These are phyloP conservation scores for Aspergillus homomorphus DNA, from an alignment of 495 filamentous ascomycete species.

Conservation along the genomic window DNA sequence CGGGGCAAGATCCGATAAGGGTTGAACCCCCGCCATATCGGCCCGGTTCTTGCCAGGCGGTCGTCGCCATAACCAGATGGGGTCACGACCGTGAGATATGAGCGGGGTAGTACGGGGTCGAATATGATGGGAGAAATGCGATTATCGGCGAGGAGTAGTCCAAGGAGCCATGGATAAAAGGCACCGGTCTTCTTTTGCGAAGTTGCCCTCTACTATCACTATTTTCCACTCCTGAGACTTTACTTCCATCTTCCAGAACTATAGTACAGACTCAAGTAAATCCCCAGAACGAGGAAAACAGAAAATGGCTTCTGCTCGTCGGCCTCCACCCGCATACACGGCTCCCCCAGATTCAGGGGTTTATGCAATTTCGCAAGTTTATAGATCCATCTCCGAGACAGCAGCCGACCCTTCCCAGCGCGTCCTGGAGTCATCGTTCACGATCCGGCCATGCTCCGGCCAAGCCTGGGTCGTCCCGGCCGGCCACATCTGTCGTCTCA, in stretches of 20 bases:
- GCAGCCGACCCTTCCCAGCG: conserved; percentile 33
- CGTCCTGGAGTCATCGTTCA: conserved; percentile 34
- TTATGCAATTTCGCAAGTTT: conserved; percentile 37
- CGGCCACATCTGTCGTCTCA: conserved; percentile 65
- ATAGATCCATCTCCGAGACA: conserved; percentile 40
- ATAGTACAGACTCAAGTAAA: not conserved
- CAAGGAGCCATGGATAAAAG: conserved; percentile 1
- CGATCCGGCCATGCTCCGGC: conserved; percentile 51
- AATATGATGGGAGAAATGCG: conserved; percentile 8
- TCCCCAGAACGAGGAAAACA: not conserved
- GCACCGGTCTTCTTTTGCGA: not conserved
- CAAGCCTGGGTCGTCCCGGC: conserved; percentile 61
- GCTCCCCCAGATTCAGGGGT: conserved; percentile 36
- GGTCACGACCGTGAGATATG: conserved; percentile 2
- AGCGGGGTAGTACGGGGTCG: conserved; percentile 18
- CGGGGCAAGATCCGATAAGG: conserved; percentile 10
- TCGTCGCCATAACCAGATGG: conserved; percentile 2
- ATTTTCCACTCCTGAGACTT: not conserved
- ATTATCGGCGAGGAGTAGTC: conserved; percentile 11
- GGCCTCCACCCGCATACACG: conserved; percentile 43
- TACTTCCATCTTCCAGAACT: not conserved
- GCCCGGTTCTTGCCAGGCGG: conserved; percentile 9
- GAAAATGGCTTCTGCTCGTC: conserved; percentile 32
- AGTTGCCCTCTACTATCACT: not conserved
- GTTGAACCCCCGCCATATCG: conserved; percentile 6